These are phyloP conservation scores for Candida namnaoensis DNA, from an alignment of 805 yeast species.

Conservation along the genomic window DNA sequence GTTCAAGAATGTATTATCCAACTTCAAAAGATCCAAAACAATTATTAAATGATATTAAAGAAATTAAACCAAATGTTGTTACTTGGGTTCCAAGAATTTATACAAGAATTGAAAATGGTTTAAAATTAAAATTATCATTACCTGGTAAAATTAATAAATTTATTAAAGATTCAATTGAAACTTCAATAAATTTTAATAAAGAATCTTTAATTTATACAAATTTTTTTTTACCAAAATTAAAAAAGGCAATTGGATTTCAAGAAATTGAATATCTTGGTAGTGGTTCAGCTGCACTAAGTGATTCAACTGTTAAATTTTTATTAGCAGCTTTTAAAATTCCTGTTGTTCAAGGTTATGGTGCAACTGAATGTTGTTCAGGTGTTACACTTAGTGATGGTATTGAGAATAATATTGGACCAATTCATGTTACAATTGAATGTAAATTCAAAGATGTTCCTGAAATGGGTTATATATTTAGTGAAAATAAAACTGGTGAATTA, in stretches of 20 bases:
- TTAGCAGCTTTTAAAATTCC: slow-evolving; percentile 38
- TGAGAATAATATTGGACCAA: slow-evolving; percentile 37
- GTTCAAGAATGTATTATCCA: slow-evolving; percentile 26
- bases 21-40: slow-evolving; percentile 32
- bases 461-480: slow-evolving; percentile 30
- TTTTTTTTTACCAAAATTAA: slow-evolving; percentile 17
- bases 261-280: slow-evolving; percentile 22
- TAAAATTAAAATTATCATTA: slow-evolving; percentile 27
- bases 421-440: slow-evolving; percentile 44
- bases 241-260: slow-evolving; percentile 28
- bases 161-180: slow-evolving; percentile 29
- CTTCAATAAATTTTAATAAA: slow-evolving; percentile 11
- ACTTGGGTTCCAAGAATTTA: slow-evolving; percentile 51
- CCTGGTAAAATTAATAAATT: slow-evolving; percentile 33
- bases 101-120: slow-evolving; percentile 40
- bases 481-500: slow-evolving; percentile 39
- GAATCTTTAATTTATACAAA: slow-evolving; percentile 17
- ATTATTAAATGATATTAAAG: slow-evolving; percentile 40
- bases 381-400: slow-evolving; percentile 26
- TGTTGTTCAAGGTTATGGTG: slow-evolving; percentile 47
- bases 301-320: slow-evolving; percentile 43
- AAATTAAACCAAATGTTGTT: slow-evolving; percentile 36
- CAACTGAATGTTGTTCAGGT: slow-evolving; percentile 60
- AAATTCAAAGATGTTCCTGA: slow-evolving; percentile 44
- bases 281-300: slow-evolving; percentile 58